Percentiles rank a stretch among this genome's conserved stretches.
Evolutionary conservation across 2,329 filamentous ascomycete species (phyloP).

Genomic region (Ceratocystis harringtonii): DNA sequence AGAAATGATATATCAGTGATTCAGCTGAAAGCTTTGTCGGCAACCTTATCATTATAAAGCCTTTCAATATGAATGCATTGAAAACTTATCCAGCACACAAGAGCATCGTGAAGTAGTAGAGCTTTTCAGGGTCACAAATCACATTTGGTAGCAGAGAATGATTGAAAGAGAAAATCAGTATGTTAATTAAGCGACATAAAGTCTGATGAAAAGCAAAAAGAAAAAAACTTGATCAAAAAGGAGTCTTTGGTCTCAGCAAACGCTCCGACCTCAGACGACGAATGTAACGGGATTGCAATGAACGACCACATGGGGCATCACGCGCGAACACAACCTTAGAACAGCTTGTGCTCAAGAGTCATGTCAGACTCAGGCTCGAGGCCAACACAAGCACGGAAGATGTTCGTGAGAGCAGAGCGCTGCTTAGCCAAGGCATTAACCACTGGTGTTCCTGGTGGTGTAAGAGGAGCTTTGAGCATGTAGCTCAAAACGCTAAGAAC

Average conservation of each 20-base stretch:
- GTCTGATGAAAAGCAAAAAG: neutral
- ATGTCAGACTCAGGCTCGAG: slow-evolving; percentile 97
- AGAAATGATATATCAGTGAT: no score
- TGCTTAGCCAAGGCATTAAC: slow-evolving; percentile 95
- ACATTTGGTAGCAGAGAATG: neutral
- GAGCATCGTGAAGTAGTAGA: no score
- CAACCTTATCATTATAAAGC: no score
- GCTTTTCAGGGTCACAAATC: neutral
- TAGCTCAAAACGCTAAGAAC: slow-evolving; percentile 95
- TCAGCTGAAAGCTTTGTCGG: no score
- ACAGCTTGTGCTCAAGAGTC: slow-evolving; percentile 97
- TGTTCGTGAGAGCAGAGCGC: slow-evolving; percentile 85
- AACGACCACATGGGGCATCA: neutral
- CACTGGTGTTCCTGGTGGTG: slow-evolving; percentile 85
- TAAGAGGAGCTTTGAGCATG: slow-evolving; percentile 95
- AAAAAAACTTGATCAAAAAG: slow-evolving; percentile 5
- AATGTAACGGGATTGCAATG: slow-evolving; percentile 1
- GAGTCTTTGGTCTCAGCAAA: neutral
- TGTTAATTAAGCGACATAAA: neutral
- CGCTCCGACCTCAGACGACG: neutral
- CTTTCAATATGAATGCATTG: no score
- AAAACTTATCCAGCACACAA: no score
- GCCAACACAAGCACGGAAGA: slow-evolving; percentile 94
- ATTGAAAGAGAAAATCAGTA: slow-evolving; percentile 6
- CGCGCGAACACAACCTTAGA: slow-evolving; percentile 33